Conservation (phyloP, 2,329 filamentous ascomycete genomes). For the Neospermospora avenae region DNA sequence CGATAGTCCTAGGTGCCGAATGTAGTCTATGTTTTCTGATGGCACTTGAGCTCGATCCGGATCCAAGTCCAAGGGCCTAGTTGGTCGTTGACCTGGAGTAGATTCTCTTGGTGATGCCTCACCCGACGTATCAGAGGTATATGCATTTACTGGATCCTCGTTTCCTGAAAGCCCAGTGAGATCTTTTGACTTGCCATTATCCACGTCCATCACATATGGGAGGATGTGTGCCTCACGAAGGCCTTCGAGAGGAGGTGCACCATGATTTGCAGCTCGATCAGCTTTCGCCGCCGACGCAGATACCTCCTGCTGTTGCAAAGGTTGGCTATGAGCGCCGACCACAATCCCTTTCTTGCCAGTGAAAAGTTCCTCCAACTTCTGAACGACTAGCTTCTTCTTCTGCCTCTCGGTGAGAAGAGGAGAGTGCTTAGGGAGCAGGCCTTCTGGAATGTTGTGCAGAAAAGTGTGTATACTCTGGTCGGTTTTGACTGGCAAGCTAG, state of each 20-base stretch:
- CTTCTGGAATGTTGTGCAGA: slow-evolving; percentile 68
- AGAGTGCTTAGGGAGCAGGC: slow-evolving; percentile 59
- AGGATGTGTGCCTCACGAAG: slow-evolving; percentile 41
- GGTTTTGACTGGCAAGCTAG: slow-evolving; percentile 21
- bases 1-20: slow-evolving; percentile 67
- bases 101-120: slow-evolving; percentile 15
- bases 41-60: slow-evolving; percentile 73
- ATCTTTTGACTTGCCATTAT: slow-evolving; percentile 25
- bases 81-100: slow-evolving; percentile 70
- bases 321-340: slow-evolving; percentile 24
- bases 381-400: slow-evolving; percentile 74
- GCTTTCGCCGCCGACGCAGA: slow-evolving; percentile 49
- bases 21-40: slow-evolving; percentile 75
- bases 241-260: slow-evolving; percentile 32
- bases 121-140: slow-evolving; percentile 14
- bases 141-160: not conserved
- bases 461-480: slow-evolving; percentile 67
- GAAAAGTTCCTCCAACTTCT: slow-evolving; percentile 75
- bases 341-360: slow-evolving; percentile 60
- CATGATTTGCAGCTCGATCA: slow-evolving; percentile 30
- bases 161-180: not conserved
- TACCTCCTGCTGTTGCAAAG: slow-evolving; percentile 44
- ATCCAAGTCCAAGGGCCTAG: slow-evolving; percentile 72
- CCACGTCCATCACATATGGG: slow-evolving; percentile 21
- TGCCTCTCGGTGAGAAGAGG: slow-evolving; percentile 64